Base-by-base conservation (phyloP, 2,329 filamentous ascomycete genomes). In the Aureobasidium zeae region DNA sequence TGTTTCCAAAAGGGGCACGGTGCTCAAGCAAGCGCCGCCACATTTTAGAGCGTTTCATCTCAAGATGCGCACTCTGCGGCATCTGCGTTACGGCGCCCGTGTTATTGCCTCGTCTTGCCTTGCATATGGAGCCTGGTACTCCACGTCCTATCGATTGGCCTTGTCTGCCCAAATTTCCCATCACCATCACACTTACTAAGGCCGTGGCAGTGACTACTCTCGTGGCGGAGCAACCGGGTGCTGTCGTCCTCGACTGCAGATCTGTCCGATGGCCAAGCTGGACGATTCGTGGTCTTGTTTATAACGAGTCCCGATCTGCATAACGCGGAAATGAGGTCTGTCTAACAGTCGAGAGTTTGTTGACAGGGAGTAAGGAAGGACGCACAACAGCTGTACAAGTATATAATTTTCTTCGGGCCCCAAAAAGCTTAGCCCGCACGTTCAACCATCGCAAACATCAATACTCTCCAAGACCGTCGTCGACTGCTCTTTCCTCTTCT, bases 21-120 rank as follows among this genome's bases (percentile, higher is more conserved):
- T 39, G 25, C 36, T 39, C 26, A 17, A 15, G 17, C 36, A 39
- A 17, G 37, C 37, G 37, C 37, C 37, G 28, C 37, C 37, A 41
- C 21, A 33, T 22, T 33, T 34, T 43, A 43, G 39, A 28, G 16
- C 39, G 39, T 43, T 43, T 43, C 39, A 43, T 28, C 30, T 32
- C 16, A 25, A 13, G 16, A 20, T 20, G 16, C 29, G 26, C 37
- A 24, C 28, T 32, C 28, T 41, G 37, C 28, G 37, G 37, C 28
- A 24, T 41, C 37, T 41, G 37, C 37, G 37, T 32, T 17, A 20
- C 31, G 30, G 21, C n/a, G n/a, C 33, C 39, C 29, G 29, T 43
- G 39, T 43, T 43, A 43, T 43, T 43, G n/a, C 39, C 39, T 43
- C 26, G 28, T 28, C 26, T 32, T 33, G n/a, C n/a, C n/a, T n/a